A percentile compares a stretch with the other conserved stretches of the same genome.
Evolutionary conservation across 768 basidiomycete species (phyloP).

Genomic region (Lactarius hatsudake): DNA sequence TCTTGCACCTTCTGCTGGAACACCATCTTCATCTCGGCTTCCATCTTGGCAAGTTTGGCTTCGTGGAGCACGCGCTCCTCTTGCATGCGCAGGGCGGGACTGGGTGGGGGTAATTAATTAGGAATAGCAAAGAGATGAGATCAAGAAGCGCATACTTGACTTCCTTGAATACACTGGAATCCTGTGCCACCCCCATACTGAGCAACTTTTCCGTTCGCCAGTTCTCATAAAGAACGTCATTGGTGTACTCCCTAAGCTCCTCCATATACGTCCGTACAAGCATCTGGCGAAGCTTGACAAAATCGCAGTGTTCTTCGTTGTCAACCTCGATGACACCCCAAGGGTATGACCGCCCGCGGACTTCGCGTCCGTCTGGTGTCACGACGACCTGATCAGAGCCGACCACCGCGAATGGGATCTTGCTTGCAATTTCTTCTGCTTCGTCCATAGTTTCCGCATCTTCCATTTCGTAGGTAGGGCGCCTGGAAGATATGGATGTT

Average conservation of each 20-base stretch:
- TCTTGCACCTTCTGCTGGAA: conserved; percentile 99
- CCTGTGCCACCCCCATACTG: conserved; percentile 97
- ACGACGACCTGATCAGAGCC: conserved; percentile 84
- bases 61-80: conserved; percentile 97
- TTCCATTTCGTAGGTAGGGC: conserved; percentile 94
- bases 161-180: conserved; percentile 97
- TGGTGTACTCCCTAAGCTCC: conserved; percentile 95
- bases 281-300: conserved; percentile 99
- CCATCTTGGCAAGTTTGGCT: conserved; percentile 98
- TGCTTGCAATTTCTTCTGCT: conserved; percentile 95
- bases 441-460: conserved; percentile 98
- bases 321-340: conserved; percentile 99
- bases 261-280: conserved; percentile 99
- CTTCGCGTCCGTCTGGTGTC: conserved; percentile 84
- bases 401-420: conserved; percentile 98
- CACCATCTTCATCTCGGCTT: conserved; percentile 99
- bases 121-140: background rate
- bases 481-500: conserved; percentile 98
- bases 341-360: conserved; percentile 93
- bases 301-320: conserved; percentile 99
- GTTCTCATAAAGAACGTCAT: conserved; percentile 94
- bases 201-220: conserved; percentile 96
- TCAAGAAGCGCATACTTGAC: conserved; percentile 72
- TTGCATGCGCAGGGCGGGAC: conserved; percentile 93
- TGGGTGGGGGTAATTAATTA: conserved; percentile 34